Evolutionary conservation across 1,139 yeast species (phyloP).

Genomic region (Debaryomyces coudertii): DNA sequence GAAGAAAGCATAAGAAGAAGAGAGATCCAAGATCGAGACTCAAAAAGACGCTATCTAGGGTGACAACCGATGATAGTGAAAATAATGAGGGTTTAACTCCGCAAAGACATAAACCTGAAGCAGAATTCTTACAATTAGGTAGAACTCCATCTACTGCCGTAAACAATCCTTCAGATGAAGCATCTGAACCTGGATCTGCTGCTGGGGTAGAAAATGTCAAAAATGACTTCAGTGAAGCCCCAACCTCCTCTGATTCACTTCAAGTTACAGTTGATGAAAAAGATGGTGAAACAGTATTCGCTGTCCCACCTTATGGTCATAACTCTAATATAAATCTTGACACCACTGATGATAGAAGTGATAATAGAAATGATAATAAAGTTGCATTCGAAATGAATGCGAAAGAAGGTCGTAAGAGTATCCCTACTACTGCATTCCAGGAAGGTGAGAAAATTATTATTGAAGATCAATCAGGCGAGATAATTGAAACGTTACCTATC

Average conservation of each 20-base stretch:
- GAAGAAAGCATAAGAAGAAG: constrained; percentile 44
- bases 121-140: constrained; percentile 49
- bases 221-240: not conserved
- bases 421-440: constrained; percentile 55
- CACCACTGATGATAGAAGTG: not conserved
- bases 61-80: constrained; percentile 28
- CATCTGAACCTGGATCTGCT: constrained; percentile 16
- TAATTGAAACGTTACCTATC: constrained; percentile 49
- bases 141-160: constrained; percentile 25
- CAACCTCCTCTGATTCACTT: not conserved
- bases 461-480: constrained; percentile 84
- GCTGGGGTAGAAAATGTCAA: constrained; percentile 1
- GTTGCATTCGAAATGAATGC: constrained; percentile 15
- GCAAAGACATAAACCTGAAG: constrained; percentile 41
- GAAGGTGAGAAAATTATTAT: constrained; percentile 73
- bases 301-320: constrained; percentile 4
- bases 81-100: constrained; percentile 17
- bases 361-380: constrained; percentile 6
- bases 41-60: constrained; percentile 38
- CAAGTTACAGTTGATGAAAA: constrained; percentile 6
- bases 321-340: not conserved
- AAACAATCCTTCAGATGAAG: constrained; percentile 23
- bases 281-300: constrained; percentile 2
- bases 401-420: constrained; percentile 9
- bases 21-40: constrained; percentile 29